A percentile compares a stretch with the other conserved stretches of the same genome.
phyloP scores from a whole-genome alignment of 306 rosid species.

The Glycine tomentella region DNA sequence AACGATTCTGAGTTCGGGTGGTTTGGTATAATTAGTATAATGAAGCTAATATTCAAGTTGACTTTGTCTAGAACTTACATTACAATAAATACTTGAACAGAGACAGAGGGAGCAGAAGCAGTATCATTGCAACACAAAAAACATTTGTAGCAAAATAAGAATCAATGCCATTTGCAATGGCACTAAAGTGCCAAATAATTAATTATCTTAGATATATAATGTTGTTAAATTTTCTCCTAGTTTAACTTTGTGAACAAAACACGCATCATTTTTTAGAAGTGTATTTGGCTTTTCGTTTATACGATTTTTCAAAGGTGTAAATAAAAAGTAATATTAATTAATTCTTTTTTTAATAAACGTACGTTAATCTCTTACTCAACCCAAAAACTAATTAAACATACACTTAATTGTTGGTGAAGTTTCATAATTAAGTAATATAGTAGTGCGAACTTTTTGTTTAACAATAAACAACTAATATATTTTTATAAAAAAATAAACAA shows the following conservation, averaged over 20 bases:
- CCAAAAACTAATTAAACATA: not conserved
- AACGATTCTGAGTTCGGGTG: not conserved
- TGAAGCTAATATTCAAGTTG: not conserved
- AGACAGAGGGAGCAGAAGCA: no score
- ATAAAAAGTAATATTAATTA: no score
- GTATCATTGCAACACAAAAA: no score
- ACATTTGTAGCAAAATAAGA: not conserved
- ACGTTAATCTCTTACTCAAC: not conserved
- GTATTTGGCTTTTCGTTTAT: not conserved
- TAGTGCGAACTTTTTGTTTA: not conserved
- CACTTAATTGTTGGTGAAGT: not conserved
- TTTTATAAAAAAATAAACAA: no score
- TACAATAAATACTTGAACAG: not conserved
- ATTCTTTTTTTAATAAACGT: no score
- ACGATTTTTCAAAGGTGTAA: not conserved
- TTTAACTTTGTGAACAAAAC: not conserved
- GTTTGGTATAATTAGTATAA: not conserved
- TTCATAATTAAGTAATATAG: not conserved
- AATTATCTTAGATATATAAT: not conserved
- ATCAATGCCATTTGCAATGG: not conserved
- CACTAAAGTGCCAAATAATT: not conserved
- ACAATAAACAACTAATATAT: not conserved
- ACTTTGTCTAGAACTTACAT: not conserved
- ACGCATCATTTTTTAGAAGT: not conserved
- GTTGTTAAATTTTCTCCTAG: not conserved